A percentile compares a stretch with the other conserved stretches of the same genome.
These are phyloP conservation scores for Candida tetrigidarum DNA, from an alignment of 1,139 yeast species.

Conservation along the genomic window DNA sequence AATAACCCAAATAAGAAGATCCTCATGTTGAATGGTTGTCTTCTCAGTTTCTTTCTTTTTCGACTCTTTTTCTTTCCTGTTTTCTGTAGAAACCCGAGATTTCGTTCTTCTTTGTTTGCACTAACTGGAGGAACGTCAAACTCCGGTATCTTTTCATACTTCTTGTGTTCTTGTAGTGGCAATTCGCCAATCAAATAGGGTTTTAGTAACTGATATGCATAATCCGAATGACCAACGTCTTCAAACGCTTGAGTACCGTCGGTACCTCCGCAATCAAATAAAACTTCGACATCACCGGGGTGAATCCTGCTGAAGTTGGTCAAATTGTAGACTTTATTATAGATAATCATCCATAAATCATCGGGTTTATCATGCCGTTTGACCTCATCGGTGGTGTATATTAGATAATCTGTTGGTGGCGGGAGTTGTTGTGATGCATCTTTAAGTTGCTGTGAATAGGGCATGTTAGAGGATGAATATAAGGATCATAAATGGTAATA, in stretches of 20 bases:
- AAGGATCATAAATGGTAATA: constrained; percentile 1
- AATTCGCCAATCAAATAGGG: constrained; percentile 44
- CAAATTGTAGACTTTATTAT: constrained; percentile 64
- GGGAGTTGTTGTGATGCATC: neutral
- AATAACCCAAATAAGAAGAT: constrained; percentile 25
- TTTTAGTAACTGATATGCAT: constrained; percentile 43
- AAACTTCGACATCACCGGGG: constrained; percentile 74
- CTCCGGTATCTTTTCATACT: constrained; percentile 7
- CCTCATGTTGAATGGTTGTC: constrained; percentile 18
- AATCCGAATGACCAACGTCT: constrained; percentile 54
- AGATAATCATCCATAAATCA: constrained; percentile 71
- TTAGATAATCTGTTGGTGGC: constrained; percentile 8
- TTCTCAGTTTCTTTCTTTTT: constrained; percentile 11
- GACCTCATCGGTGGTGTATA: constrained; percentile 38
- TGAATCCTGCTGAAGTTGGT: constrained; percentile 54
- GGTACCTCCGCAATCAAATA: constrained; percentile 72
- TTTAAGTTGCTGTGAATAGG: constrained; percentile 1
- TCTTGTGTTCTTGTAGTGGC: constrained; percentile 21
- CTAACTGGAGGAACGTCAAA: constrained; percentile 1
- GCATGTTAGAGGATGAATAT: constrained; percentile 1
- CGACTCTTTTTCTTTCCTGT: neutral
- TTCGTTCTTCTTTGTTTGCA: constrained; percentile 6
- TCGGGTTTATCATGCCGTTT: constrained; percentile 47
- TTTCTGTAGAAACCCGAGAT: constrained; percentile 7
- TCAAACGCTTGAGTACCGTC: constrained; percentile 69